These are phyloP conservation scores for Parastagonospora nodorum DNA, from an alignment of 2,329 filamentous ascomycete species.

Conservation along the genomic window DNA sequence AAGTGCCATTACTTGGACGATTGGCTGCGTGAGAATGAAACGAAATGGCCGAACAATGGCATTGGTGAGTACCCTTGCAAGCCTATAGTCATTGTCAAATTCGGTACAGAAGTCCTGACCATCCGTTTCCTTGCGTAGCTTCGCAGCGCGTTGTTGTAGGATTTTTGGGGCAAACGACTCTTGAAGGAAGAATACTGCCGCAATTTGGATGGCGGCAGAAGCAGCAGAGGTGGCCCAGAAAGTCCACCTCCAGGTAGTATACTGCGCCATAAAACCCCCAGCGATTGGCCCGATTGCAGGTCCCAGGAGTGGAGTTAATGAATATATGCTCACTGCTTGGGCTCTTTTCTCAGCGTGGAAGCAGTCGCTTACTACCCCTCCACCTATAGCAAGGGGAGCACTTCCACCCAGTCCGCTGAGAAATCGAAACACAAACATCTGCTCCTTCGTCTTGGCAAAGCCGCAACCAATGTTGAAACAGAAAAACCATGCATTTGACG, in stretches of 20 bases:
- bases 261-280: constrained; percentile 18
- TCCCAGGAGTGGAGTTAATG: neutral
- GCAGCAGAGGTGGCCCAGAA: constrained; percentile 49
- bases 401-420: no score
- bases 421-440: constrained; percentile 33
- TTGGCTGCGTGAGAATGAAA: constrained; percentile 59
- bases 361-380: constrained; percentile 1
- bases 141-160: constrained; percentile 49
- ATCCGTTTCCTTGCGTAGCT: constrained; percentile 14
- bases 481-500: constrained; percentile 50
- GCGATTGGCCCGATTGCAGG: constrained; percentile 6
- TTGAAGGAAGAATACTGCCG: constrained; percentile 42
- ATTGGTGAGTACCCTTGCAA: constrained; percentile 12
- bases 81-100: constrained; percentile 3
- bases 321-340: neutral
- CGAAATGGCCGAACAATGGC: constrained; percentile 57
- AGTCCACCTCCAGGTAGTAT: constrained; percentile 23
- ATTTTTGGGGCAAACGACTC: constrained; percentile 81
- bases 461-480: constrained; percentile 51
- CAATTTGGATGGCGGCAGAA: constrained; percentile 30
- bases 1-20: constrained; percentile 61
- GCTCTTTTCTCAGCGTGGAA: neutral
- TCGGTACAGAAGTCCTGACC: constrained; percentile 9
- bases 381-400: no score
- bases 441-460: constrained; percentile 20